These are phyloP conservation scores for Alternaria triticina DNA, from an alignment of 2,329 filamentous ascomycete species.

Conservation along the genomic window DNA sequence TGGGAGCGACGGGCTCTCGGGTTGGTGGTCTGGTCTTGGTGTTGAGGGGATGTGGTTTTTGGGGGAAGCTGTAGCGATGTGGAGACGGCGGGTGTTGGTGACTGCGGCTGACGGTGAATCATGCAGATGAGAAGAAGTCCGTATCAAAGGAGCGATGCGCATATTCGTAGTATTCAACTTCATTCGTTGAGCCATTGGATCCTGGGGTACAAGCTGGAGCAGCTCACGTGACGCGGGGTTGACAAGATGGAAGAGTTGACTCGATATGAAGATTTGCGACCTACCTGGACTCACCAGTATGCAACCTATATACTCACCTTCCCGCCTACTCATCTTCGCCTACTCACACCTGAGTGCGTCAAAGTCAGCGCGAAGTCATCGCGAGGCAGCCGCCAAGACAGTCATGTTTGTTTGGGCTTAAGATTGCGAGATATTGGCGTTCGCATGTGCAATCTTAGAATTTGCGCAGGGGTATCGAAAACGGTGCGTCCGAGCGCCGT, in stretches of 20 bases:
- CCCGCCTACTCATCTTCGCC: slow-evolving; percentile 15
- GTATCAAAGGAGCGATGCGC: neutral
- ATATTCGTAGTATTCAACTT: neutral
- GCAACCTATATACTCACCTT: slow-evolving; percentile 4
- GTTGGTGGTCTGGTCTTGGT: neutral
- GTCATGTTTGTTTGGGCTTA: slow-evolving; percentile 23
- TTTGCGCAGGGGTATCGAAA: slow-evolving; percentile 17
- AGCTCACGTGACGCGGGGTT: neutral
- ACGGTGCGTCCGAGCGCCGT: slow-evolving; percentile 14
- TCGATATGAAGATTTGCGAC: neutral
- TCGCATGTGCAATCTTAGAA: slow-evolving; percentile 28
- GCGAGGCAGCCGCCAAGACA: slow-evolving; percentile 24
- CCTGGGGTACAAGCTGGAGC: neutral
- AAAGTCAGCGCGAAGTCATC: neutral
- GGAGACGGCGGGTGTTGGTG: neutral
- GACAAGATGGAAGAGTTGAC: too few species aligned
- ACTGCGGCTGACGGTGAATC: neutral
- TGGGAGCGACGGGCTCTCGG: slow-evolving; percentile 6
- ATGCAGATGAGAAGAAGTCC: neutral
- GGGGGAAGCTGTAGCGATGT: neutral
- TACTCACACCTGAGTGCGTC: slow-evolving; percentile 9
- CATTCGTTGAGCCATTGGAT: neutral
- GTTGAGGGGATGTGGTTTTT: neutral
- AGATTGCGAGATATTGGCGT: slow-evolving; percentile 28
- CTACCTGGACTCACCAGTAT: neutral